Conservation (phyloP, 768 basidiomycete species). For the Austroboletus eburneus region DNA sequence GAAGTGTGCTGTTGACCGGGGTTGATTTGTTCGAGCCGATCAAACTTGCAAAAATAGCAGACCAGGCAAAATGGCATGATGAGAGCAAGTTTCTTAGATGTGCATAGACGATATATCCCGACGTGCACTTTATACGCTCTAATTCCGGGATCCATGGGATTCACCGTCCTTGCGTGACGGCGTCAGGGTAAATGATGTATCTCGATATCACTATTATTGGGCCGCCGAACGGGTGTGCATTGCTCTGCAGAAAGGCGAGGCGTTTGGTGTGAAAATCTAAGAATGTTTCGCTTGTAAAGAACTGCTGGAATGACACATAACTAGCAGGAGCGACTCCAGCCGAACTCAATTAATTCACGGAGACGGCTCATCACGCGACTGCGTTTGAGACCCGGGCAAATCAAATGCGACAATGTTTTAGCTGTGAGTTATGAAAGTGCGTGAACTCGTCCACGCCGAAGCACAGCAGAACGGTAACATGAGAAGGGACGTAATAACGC, state of each 20-base stretch:
- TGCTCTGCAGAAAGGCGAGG: constrained; percentile 16
- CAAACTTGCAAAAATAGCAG: too few species aligned
- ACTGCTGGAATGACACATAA: constrained; percentile 25
- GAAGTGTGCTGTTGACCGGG: too few species aligned
- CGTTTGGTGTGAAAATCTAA: constrained; percentile 27
- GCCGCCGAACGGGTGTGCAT: constrained; percentile 25
- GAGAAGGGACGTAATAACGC: constrained; percentile 29
- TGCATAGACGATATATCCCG: too few species aligned
- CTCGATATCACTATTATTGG: constrained; percentile 23
- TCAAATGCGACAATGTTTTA: constrained; percentile 28
- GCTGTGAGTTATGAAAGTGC: constrained; percentile 25
- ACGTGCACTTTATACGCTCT: too few species aligned
- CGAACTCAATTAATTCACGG: constrained; percentile 33
- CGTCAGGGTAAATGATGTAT: constrained; percentile 14
- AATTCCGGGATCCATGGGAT: too few species aligned
- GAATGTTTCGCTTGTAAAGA: constrained; percentile 28
- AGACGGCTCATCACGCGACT: constrained; percentile 22
- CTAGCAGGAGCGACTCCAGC: constrained; percentile 26
- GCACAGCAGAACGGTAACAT: constrained; percentile 21
- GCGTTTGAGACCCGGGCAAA: constrained; percentile 31
- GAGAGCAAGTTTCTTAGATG: too few species aligned
- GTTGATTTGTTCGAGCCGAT: too few species aligned
- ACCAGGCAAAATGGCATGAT: too few species aligned
- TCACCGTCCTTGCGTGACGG: constrained; percentile 24
- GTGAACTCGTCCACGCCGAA: constrained; percentile 25